These are phyloP conservation scores for Malus asiatica DNA, from an alignment of 306 rosid genomes.

Conservation along the genomic window DNA sequence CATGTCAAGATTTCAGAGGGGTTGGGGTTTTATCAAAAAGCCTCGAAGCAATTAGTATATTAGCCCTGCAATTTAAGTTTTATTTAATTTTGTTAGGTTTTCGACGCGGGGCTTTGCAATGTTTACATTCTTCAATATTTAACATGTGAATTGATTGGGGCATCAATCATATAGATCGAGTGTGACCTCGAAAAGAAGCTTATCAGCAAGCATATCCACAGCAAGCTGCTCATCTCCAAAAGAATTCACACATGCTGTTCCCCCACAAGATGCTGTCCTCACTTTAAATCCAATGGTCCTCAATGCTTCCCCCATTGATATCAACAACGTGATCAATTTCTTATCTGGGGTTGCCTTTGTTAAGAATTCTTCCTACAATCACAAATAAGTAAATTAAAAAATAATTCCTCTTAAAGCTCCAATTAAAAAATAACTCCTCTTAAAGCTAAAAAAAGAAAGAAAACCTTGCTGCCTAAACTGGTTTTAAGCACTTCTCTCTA, in stretches of 20 bases:
- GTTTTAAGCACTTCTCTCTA: background rate
- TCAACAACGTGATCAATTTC: conserved; percentile 71
- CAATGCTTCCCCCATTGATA: conserved; percentile 88
- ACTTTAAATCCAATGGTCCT: conserved; percentile 95
- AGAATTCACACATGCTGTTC: conserved; percentile 94
- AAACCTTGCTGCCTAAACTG: background rate
- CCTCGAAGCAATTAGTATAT: too few species aligned
- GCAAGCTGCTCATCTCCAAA: conserved; percentile 99
- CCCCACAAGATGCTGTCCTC: conserved; percentile 96
- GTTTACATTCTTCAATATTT: background rate
- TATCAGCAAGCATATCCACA: conserved; percentile 85
- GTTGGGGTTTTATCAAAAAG: too few species aligned
- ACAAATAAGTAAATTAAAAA: background rate
- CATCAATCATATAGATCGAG: background rate
- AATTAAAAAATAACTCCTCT: background rate
- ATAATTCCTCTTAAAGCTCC: background rate
- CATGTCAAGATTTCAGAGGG: background rate
- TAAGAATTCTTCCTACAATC: conserved; percentile 76
- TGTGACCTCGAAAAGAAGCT: conserved; percentile 85
- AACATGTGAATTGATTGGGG: too few species aligned
- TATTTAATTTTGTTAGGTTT: too few species aligned
- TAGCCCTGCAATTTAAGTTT: too few species aligned
- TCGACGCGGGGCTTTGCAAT: too few species aligned
- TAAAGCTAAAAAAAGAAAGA: background rate
- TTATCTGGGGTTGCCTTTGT: conserved; percentile 82